Percentiles rank a stretch among this genome's conserved stretches.
Conservation (phyloP, 2,329 filamentous ascomycete species). For the Fusarium circinatum region DNA sequence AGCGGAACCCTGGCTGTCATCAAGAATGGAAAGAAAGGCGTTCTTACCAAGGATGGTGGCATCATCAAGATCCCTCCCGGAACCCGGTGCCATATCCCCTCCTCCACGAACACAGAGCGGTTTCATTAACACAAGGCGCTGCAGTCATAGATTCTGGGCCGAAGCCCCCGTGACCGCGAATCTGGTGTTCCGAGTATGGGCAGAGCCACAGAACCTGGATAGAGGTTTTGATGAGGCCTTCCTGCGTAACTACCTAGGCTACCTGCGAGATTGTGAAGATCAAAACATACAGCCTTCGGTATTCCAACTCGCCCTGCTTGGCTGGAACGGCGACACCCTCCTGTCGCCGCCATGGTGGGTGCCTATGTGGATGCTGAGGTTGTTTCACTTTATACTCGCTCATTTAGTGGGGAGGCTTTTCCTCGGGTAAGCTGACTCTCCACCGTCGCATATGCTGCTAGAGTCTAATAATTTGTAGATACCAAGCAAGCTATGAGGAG, state of each 20-base stretch:
- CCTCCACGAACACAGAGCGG: accelerated
- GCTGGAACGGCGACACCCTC: not conserved
- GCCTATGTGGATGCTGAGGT: not conserved
- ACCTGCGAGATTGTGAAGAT: not conserved
- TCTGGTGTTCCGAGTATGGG: not conserved
- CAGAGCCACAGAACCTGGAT: not conserved
- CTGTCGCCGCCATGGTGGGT: not conserved
- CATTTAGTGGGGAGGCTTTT: not conserved
- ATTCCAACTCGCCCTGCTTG: not conserved
- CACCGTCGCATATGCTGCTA: accelerated
- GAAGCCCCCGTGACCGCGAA: not conserved
- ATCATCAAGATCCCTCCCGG: not conserved
- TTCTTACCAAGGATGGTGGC: not conserved
- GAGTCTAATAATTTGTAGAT: not conserved
- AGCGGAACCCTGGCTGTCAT: not conserved
- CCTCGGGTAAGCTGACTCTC: not conserved
- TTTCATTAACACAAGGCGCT: not conserved
- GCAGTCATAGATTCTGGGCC: not conserved
- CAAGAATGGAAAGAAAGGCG: not conserved
- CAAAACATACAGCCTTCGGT: not conserved
- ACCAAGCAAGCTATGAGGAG: not conserved
- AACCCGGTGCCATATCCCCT: not conserved
- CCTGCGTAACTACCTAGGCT: not conserved
- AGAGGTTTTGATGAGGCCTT: not conserved
- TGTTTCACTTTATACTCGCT: not conserved